Percentiles rank a stretch among this genome's conserved stretches.
phyloP scores from a whole-genome alignment of 805 yeast species.

The Brettanomyces naardenensis region DNA sequence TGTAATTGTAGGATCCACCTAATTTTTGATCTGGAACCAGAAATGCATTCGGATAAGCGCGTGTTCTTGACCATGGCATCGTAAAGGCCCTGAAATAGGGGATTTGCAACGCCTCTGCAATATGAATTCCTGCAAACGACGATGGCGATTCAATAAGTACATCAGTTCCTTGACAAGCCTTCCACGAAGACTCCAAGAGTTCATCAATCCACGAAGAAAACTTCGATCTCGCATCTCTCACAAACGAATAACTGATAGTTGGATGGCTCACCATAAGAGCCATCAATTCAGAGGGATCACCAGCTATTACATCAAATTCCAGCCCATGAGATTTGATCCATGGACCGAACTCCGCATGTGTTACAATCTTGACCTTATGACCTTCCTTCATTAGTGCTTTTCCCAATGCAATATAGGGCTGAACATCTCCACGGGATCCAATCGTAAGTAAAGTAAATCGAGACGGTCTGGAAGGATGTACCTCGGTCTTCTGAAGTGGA shows the following conservation, averaged over 20 bases:
- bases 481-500: constrained; percentile 31
- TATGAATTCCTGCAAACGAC: constrained; percentile 91
- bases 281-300: constrained; percentile 91
- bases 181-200: constrained; percentile 68
- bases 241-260: constrained; percentile 70
- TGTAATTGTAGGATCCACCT: constrained; percentile 88
- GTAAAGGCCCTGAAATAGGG: constrained; percentile 95
- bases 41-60: constrained; percentile 95
- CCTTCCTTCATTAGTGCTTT: constrained; percentile 75
- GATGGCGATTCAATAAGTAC: constrained; percentile 91
- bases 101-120: constrained; percentile 84
- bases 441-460: constrained; percentile 72
- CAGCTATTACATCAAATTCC: constrained; percentile 70
- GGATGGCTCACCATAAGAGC: constrained; percentile 89
- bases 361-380: constrained; percentile 75
- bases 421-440: constrained; percentile 96
- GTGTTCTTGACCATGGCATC: constrained; percentile 97
- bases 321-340: constrained; percentile 69
- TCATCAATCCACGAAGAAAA: constrained; percentile 82
- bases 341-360: constrained; percentile 72
- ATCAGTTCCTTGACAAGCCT: constrained; percentile 77
- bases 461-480: constrained; percentile 47
- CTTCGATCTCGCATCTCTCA: constrained; percentile 73
- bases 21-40: constrained; percentile 88
- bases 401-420: constrained; percentile 89